A percentile compares a stretch with the other conserved stretches of the same genome.
Conservation (phyloP, 1,284 basidiomycete genomes). For the Heliocybe sulcata region DNA sequence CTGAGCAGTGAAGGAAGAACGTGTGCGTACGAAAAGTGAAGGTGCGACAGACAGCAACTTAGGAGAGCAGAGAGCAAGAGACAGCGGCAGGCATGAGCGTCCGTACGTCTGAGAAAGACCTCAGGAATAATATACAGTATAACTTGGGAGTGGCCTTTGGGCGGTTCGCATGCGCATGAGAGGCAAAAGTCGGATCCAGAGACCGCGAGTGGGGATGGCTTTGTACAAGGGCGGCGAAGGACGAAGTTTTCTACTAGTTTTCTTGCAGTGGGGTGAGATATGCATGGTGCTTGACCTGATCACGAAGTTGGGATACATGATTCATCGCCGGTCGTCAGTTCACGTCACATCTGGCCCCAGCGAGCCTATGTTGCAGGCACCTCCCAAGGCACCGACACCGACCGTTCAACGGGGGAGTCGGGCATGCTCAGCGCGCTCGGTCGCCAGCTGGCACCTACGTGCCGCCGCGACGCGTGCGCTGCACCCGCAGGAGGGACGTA, state of each 20-base stretch:
- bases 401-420: constrained; percentile 20
- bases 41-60: background rate
- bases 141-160: background rate
- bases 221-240: background rate
- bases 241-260: background rate
- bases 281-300: background rate
- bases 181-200: background rate
- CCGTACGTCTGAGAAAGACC: background rate
- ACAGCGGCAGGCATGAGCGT: background rate
- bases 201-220: background rate
- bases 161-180: too few relatives aligned
- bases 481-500: constrained; percentile 53
- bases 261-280: background rate
- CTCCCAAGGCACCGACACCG: constrained; percentile 14
- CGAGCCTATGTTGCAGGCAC: constrained; percentile 18
- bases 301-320: background rate
- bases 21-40: too few relatives aligned
- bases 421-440: constrained; percentile 15
- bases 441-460: constrained; percentile 49
- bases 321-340: background rate
- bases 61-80: background rate
- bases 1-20: background rate
- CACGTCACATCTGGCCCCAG: too few relatives aligned
- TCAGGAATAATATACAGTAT: background rate
- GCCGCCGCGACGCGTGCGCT: constrained; percentile 34